Evolutionary conservation across 805 yeast species (phyloP).

Genomic region (Cyberlindnera maritima): DNA sequence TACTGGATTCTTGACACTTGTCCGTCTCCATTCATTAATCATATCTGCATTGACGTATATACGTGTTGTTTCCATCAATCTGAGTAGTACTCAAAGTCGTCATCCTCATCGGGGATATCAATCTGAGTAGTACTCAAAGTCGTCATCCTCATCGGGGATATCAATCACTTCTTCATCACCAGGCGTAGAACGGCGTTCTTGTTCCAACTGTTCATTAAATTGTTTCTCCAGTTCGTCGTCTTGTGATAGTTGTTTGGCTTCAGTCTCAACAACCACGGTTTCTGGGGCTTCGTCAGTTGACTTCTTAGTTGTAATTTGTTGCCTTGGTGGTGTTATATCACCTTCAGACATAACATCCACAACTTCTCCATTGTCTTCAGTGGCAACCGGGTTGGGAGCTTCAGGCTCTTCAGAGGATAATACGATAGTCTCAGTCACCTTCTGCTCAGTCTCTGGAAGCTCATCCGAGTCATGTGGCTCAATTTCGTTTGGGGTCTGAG

Average conservation of each 20-base stretch:
- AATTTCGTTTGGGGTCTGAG: no score
- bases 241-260: conserved; percentile 6
- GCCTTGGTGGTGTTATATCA: background rate
- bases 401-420: background rate
- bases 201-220: conserved; percentile 13
- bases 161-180: background rate
- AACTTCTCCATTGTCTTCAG: background rate
- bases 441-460: background rate
- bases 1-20: no score
- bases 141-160: conserved; percentile 35
- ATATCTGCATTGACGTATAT: background rate
- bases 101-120: conserved; percentile 32
- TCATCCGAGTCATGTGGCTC: conserved; percentile 6
- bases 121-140: conserved; percentile 37
- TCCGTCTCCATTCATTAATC: background rate
- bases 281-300: no score
- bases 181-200: conserved; percentile 7
- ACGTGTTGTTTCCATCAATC: conserved; percentile 16
- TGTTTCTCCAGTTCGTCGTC: conserved; percentile 21
- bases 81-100: conserved; percentile 40
- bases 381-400: no score
- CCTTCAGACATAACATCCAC: no score
- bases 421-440: background rate
- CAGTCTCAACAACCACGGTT: background rate
- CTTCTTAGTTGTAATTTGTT: no score